Conservation (phyloP, 495 filamentous ascomycete genomes). For the Aspergillus taichungensis region DNA sequence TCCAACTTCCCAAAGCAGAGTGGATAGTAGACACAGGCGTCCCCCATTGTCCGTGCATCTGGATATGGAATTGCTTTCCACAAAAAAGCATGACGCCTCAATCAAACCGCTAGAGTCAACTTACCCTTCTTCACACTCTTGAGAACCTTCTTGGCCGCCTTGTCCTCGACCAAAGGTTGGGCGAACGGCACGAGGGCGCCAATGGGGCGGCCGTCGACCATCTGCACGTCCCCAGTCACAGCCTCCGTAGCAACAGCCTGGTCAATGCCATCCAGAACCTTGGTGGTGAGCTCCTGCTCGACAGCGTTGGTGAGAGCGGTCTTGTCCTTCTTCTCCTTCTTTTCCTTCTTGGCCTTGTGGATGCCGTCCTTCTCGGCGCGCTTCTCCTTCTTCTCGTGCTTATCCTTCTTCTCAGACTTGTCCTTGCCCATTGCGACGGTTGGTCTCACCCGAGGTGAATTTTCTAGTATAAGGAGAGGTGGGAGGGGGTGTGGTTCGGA, state of each 20-base stretch:
- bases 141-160: constrained; percentile 83
- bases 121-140: constrained; percentile 91
- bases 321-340: constrained; percentile 67
- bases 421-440: constrained; percentile 45
- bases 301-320: constrained; percentile 49
- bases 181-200: constrained; percentile 90
- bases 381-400: constrained; percentile 79
- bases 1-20: too few relatives aligned
- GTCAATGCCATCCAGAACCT: constrained; percentile 43
- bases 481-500: constrained; percentile 11
- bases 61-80: neutral
- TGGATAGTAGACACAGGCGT: too few relatives aligned
- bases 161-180: constrained; percentile 81
- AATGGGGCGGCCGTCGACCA: constrained; percentile 43
- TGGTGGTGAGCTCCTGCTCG: constrained; percentile 52
- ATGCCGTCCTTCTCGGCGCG: constrained; percentile 68
- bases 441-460: constrained; percentile 7
- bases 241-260: constrained; percentile 33
- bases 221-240: constrained; percentile 30
- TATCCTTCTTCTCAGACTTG: constrained; percentile 55
- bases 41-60: too few relatives aligned
- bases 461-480: constrained; percentile 10
- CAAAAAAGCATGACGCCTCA: too few relatives aligned
- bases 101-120: constrained; percentile 9
- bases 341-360: constrained; percentile 53